phyloP scores from a whole-genome alignment of 306 rosid species.

The Crotalaria pallida region DNA sequence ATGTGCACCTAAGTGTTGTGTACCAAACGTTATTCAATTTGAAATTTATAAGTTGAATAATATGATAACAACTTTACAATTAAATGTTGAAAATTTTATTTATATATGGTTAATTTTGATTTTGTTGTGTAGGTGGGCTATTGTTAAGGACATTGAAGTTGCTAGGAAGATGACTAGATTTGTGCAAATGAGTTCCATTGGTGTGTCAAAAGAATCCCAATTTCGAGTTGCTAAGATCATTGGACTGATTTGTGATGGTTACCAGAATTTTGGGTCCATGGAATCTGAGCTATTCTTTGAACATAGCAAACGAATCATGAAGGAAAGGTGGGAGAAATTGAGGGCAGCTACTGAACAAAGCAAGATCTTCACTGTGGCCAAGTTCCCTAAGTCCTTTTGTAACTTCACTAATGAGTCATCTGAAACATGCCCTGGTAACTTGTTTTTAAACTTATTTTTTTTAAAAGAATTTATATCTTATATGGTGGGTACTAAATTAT shows the following conservation, averaged over 20 bases:
- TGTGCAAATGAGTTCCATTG: constrained; percentile 56
- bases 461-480: not conserved
- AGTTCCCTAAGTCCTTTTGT: constrained; percentile 38
- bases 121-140: constrained; percentile 55
- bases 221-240: constrained; percentile 60
- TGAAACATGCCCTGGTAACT: constrained; percentile 52
- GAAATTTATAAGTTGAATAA: too few species aligned
- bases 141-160: constrained; percentile 65
- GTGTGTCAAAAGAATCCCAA: constrained; percentile 81
- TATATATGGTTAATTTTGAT: not conserved
- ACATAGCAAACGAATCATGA: constrained; percentile 30
- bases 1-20: too few species aligned
- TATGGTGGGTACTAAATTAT: not conserved
- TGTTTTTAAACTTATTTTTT: not conserved
- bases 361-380: constrained; percentile 35
- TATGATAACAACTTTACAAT: too few species aligned
- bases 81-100: not conserved
- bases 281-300: constrained; percentile 48
- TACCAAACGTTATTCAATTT: too few species aligned
- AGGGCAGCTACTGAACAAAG: constrained; percentile 27
- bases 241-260: constrained; percentile 49
- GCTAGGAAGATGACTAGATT: constrained; percentile 61
- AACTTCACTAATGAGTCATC: constrained; percentile 38
- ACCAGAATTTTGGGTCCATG: constrained; percentile 29
- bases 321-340: constrained; percentile 60